Percentiles rank a stretch among this genome's conserved stretches.
These are phyloP conservation scores for Exserohilum rostratum DNA, from an alignment of 2,329 filamentous ascomycete genomes.

Conservation along the genomic window DNA sequence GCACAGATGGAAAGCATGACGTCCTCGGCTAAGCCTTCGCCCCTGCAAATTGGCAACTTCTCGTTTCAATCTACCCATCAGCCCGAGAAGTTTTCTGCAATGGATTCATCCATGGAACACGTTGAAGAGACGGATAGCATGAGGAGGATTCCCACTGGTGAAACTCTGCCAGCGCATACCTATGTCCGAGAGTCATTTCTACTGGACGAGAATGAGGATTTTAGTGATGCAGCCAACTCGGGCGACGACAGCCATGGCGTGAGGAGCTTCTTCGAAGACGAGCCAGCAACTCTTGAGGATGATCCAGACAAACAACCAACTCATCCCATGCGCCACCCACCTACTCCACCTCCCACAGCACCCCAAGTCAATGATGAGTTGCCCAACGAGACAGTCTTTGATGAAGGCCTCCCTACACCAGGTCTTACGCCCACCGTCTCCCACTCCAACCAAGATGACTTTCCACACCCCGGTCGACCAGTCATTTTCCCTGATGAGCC, in stretches of 20 bases:
- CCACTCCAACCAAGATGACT: conserved; percentile 29
- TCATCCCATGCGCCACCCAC: conserved; percentile 48
- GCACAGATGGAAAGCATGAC: conserved; percentile 53
- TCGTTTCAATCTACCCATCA: conserved; percentile 21
- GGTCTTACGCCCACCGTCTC: conserved; percentile 46
- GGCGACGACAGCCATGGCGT: conserved; percentile 48
- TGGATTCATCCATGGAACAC: conserved; percentile 58
- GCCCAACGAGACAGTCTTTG: conserved; percentile 39
- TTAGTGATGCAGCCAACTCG: conserved; percentile 60
- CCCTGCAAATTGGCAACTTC: conserved; percentile 32
- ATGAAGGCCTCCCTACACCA: conserved; percentile 46
- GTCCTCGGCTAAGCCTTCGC: conserved; percentile 51
- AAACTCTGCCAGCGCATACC: conserved; percentile 47
- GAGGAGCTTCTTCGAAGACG: conserved; percentile 58
- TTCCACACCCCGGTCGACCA: conserved; percentile 18
- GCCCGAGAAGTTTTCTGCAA: conserved; percentile 38
- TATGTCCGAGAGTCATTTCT: conserved; percentile 54
- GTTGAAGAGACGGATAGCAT: conserved; percentile 60
- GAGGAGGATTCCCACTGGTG: conserved; percentile 54
- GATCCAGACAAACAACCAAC: conserved; percentile 35
- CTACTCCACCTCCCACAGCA: conserved; percentile 52
- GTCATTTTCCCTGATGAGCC: conserved; percentile 32
- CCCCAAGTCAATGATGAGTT: conserved; percentile 36
- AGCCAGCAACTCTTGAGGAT: conserved; percentile 45
- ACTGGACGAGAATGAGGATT: conserved; percentile 60